Evolutionary conservation across 768 basidiomycete genomes (phyloP).

Genomic region (Mycena latifolia): DNA sequence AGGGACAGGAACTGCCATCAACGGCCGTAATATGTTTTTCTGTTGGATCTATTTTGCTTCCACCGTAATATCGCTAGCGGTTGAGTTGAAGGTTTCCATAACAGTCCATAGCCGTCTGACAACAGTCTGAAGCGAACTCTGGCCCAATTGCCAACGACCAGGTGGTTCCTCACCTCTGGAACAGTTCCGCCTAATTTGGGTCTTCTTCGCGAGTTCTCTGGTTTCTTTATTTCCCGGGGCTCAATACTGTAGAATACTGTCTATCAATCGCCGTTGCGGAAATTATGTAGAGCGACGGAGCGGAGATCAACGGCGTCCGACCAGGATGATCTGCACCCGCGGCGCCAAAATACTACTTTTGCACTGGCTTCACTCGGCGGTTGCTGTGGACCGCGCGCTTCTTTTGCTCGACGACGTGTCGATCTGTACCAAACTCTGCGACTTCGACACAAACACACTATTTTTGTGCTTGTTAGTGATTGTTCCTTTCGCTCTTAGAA

Average conservation of each 20-base stretch:
- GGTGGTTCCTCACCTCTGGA: not conserved
- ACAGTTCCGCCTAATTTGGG: not conserved
- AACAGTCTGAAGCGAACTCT: no score
- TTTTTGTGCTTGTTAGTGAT: not conserved
- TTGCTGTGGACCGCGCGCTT: no score
- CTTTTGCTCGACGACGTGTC: not conserved
- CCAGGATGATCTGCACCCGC: constrained; percentile 9
- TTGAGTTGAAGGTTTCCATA: no score
- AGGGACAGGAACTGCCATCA: constrained; percentile 33
- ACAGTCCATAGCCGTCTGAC: no score
- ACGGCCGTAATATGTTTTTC: not conserved
- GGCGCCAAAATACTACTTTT: no score
- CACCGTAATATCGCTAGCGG: constrained; percentile 4
- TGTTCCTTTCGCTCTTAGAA: no score
- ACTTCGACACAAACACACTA: not conserved
- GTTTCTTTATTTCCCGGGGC: constrained; percentile 20
- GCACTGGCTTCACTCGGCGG: no score
- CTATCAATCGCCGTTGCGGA: no score
- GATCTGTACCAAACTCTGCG: not conserved
- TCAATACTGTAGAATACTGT: no score
- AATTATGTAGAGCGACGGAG: not conserved
- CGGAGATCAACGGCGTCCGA: constrained; percentile 3
- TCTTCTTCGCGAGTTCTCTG: not conserved
- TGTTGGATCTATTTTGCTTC: constrained; percentile 1
- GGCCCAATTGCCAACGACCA: not conserved